A percentile compares a stretch with the other conserved stretches of the same genome.
These are phyloP conservation scores for Eimeria acervulina DNA, from an alignment of 169 alveolate species.

Conservation along the genomic window DNA sequence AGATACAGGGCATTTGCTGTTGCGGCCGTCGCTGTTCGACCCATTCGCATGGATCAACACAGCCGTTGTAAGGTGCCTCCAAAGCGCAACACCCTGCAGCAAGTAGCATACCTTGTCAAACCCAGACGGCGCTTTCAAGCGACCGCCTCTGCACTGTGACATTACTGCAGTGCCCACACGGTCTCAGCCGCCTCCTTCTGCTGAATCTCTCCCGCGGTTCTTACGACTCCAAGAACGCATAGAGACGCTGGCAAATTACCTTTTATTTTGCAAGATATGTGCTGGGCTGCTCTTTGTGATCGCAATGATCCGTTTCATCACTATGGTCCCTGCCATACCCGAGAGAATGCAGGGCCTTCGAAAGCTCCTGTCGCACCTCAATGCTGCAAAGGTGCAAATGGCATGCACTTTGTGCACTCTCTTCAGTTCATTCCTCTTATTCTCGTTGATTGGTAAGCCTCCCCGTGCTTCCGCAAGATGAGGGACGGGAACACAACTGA, in stretches of 20 bases:
- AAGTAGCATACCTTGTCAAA: not conserved
- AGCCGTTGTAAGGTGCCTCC: not conserved
- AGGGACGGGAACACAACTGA: not conserved
- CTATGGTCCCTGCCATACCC: constrained; percentile 76
- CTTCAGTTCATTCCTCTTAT: constrained; percentile 57
- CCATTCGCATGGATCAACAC: not conserved
- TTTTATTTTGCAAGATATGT: constrained; percentile 50
- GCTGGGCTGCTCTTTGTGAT: constrained; percentile 60
- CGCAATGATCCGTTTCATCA: constrained; percentile 58
- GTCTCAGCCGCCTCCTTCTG: constrained; percentile 78
- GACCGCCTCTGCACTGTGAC: not conserved
- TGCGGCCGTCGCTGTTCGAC: not conserved
- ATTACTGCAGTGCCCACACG: constrained; percentile 38
- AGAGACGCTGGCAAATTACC: constrained; percentile 45
- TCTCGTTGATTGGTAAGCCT: constrained; percentile 46
- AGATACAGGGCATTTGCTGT: not conserved
- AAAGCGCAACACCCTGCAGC: not conserved
- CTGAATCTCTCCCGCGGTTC: constrained; percentile 72
- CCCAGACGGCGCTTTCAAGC: not conserved
- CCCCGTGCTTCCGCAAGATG: not conserved
- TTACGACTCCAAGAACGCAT: constrained; percentile 69
- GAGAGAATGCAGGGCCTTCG: constrained; percentile 64
- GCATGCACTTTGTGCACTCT: constrained; percentile 69
- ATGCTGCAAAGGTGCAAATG: constrained; percentile 65
- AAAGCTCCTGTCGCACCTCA: constrained; percentile 63